Percentiles rank a stretch among this genome's conserved stretches.
Conservation (phyloP, 2,329 filamentous ascomycete genomes). For the Colletotrichum sp. region DNA sequence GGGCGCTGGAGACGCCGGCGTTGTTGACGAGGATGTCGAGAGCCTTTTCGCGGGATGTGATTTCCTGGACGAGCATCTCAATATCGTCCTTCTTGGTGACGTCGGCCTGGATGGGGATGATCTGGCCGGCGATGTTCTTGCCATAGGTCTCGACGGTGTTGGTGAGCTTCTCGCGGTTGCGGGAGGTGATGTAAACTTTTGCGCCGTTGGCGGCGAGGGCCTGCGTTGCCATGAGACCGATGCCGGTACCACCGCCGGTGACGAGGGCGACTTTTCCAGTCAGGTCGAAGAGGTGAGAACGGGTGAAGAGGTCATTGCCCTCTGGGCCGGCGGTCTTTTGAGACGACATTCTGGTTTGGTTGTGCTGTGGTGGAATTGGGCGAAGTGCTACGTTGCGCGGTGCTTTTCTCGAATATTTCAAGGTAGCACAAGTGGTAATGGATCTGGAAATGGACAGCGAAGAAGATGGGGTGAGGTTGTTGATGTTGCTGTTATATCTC, state of each 20-base stretch:
- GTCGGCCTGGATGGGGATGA: constrained; percentile 66
- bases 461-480: not conserved
- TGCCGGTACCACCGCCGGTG: constrained; percentile 62
- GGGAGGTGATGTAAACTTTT: constrained; percentile 74
- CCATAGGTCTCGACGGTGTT: constrained; percentile 63
- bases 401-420: not conserved
- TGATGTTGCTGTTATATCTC: not conserved
- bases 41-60: constrained; percentile 59
- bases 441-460: not conserved
- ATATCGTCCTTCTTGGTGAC: constrained; percentile 67
- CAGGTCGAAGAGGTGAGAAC: constrained; percentile 45
- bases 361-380: not conserved
- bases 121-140: constrained; percentile 57
- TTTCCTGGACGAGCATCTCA: constrained; percentile 59
- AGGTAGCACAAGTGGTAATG: not conserved
- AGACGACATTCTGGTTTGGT: constrained; percentile 7
- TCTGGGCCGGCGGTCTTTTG: constrained; percentile 22
- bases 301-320: constrained; percentile 34
- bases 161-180: constrained; percentile 66
- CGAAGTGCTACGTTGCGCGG: not conserved
- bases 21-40: constrained; percentile 74
- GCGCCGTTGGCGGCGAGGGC: constrained; percentile 71
- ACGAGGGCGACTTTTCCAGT: constrained; percentile 49
- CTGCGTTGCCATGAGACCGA: constrained; percentile 73
- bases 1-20: constrained; percentile 63